These are phyloP conservation scores for Kazachstania sp. DNA, from an alignment of 1,139 yeast species.

Conservation along the genomic window DNA sequence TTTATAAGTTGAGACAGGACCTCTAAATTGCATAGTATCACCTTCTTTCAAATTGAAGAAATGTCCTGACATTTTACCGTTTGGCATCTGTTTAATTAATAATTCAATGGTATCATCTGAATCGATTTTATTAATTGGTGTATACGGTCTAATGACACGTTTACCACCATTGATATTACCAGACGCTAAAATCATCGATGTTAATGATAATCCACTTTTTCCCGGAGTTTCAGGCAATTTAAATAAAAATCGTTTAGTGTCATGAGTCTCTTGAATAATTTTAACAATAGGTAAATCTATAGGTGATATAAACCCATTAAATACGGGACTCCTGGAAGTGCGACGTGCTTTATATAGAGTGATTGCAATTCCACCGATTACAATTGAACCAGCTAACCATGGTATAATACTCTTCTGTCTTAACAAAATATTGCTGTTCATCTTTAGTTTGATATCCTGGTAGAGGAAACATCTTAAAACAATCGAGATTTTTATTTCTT, in stretches of 20 bases:
- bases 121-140: slow-evolving; percentile 60
- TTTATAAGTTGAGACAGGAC: slow-evolving; percentile 87
- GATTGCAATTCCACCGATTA: neutral
- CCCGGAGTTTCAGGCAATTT: neutral
- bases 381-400: neutral
- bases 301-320: neutral
- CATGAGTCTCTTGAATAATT: slow-evolving; percentile 1
- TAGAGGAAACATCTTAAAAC: too few relatives aligned
- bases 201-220: neutral
- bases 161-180: slow-evolving; percentile 40
- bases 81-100: slow-evolving; percentile 72
- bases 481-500: too few relatives aligned
- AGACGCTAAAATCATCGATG: neutral
- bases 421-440: neutral
- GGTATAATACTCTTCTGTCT: neutral
- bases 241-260: neutral
- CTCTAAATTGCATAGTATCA: slow-evolving; percentile 85
- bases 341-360: neutral
- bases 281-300: neutral
- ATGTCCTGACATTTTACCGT: slow-evolving; percentile 78
- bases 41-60: slow-evolving; percentile 60
- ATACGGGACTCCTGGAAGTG: neutral
- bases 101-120: slow-evolving; percentile 69
- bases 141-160: slow-evolving; percentile 91
- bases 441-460: too few relatives aligned